Conservation (phyloP, 2,329 filamentous ascomycete genomes). For the Boeremia lycopersici region DNA sequence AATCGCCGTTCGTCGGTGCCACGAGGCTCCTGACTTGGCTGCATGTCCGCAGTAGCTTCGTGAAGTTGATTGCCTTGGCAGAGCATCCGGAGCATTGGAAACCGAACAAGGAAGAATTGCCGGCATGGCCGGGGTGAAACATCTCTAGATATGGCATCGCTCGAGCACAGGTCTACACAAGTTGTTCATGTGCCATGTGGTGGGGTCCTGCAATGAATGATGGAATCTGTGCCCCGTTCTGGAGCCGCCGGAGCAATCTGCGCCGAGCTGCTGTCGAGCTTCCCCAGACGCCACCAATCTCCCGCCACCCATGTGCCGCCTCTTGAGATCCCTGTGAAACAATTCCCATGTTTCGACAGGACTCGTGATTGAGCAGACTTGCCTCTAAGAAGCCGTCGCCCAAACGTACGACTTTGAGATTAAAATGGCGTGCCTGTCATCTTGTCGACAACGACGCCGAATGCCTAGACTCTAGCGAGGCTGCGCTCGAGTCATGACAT, state of each 20-base stretch:
- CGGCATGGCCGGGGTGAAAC: not conserved
- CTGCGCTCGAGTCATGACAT: not conserved
- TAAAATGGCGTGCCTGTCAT: not conserved
- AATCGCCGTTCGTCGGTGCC: not conserved
- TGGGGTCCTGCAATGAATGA: slow-evolving; percentile 10
- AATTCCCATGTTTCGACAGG: not conserved
- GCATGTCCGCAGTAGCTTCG: slow-evolving; percentile 11
- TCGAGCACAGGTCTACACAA: not conserved
- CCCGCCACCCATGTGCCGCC: slow-evolving; percentile 5
- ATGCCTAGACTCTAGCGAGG: not conserved
- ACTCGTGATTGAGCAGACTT: not conserved
- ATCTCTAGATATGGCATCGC: not conserved
- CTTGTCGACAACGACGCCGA: not conserved
- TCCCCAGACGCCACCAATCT: slow-evolving; percentile 18
- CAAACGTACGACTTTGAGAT: not conserved
- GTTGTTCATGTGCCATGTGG: not conserved
- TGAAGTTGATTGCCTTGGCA: slow-evolving; percentile 18
- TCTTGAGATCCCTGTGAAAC: not conserved
- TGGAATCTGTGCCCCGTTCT: slow-evolving; percentile 1
- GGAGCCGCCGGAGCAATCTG: slow-evolving; percentile 7
- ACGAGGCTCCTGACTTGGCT: slow-evolving; percentile 4
- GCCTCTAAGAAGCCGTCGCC: not conserved
- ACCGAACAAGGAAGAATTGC: slow-evolving; percentile 8
- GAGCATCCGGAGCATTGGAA: slow-evolving; percentile 9
- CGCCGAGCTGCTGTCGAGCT: slow-evolving; percentile 8